Conservation (phyloP, 176 grass and related monocot species). For the Oryza glumipatula region DNA sequence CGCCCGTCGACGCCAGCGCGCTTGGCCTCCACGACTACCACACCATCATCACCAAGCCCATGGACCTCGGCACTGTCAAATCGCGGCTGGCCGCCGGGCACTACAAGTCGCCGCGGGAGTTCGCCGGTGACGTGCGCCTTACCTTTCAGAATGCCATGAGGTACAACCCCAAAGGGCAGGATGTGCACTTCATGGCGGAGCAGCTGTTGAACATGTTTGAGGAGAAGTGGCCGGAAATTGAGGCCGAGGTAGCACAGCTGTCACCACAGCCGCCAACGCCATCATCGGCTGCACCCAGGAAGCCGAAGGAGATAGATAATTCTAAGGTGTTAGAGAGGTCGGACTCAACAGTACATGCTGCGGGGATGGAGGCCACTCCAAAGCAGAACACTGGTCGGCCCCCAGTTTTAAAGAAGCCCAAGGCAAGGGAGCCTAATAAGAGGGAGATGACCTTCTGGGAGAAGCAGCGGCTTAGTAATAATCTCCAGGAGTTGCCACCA, state of each 20-base stretch:
- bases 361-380: conserved; percentile 44
- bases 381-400: conserved; percentile 53
- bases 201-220: conserved; percentile 71
- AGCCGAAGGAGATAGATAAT: conserved; percentile 56
- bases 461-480: conserved; percentile 57
- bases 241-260: conserved; percentile 56
- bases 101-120: conserved; percentile 65
- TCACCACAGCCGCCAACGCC: conserved; percentile 55
- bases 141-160: conserved; percentile 91
- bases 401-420: conserved; percentile 76
- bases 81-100: conserved; percentile 55
- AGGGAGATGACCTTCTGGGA: conserved; percentile 90
- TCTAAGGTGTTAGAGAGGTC: conserved; percentile 67
- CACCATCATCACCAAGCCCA: conserved; percentile 73
- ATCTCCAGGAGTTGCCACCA: conserved; percentile 57
- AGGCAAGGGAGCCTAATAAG: conserved; percentile 80
- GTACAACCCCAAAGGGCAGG: conserved; percentile 80
- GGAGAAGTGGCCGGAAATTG: conserved; percentile 65
- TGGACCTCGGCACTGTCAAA: conserved; percentile 89
- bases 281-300: conserved; percentile 54
- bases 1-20: conserved; percentile 72
- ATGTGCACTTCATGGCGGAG: conserved; percentile 74
- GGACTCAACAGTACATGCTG: conserved; percentile 62
- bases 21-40: conserved; percentile 88
- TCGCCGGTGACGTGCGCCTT: conserved; percentile 66